Evolutionary conservation across 495 filamentous ascomycete genomes (phyloP), one percentile per base, ranked within the genome.

Genomic region (Podospora conica): DNA sequence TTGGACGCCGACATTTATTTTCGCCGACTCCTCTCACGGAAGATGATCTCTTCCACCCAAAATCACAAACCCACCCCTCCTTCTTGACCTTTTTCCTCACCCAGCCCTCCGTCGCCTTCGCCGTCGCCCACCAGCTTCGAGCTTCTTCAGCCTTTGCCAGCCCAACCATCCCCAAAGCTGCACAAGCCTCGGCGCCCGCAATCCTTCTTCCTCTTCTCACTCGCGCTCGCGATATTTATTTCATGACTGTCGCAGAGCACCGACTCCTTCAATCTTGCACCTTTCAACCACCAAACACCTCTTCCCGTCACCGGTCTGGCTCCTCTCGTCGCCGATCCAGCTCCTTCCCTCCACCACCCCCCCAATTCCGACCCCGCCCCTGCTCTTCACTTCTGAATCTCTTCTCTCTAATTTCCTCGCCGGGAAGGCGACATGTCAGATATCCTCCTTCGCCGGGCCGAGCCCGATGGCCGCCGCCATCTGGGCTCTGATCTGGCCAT

Each of bases 401-500:
- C 25, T 55, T 21, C 48, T 55, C 10, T 20, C n/a, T n/a, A n/a
- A 28, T 27, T 31, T 9, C n/a, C 53, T 67, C 12, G 18, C 8
- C 9, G 55, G 22, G 68, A 66, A 23, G 60, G 29, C 61, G n/a
- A 23, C 20, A 58, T 12, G 22, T 68, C 55, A 40, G 54, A 63
- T 25, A 61, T 69, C 24, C 73, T 68, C 61, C 67, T 72, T 53
- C 68, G 70, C 40, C 65, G 64, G 22, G 28, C 20, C 3, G 68
- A 74, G 65, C 63, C 61, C 27, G 63, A 65, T 63, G 71, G 64
- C 29, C 73, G 66, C 28, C 62, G 61, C 48, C 65, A 62, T 22
- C 68, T 75, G 12, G 70, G 68, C 29, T 65, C 65, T 20, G 70
- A 74, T 40, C 53, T 75, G 21, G 25, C 56, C 9, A 59, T 71